Evolutionary conservation across 148 eudicot genomes (phyloP), one percentile per base, ranked within the genome.

Genomic region (Rhododendron molle): DNA sequence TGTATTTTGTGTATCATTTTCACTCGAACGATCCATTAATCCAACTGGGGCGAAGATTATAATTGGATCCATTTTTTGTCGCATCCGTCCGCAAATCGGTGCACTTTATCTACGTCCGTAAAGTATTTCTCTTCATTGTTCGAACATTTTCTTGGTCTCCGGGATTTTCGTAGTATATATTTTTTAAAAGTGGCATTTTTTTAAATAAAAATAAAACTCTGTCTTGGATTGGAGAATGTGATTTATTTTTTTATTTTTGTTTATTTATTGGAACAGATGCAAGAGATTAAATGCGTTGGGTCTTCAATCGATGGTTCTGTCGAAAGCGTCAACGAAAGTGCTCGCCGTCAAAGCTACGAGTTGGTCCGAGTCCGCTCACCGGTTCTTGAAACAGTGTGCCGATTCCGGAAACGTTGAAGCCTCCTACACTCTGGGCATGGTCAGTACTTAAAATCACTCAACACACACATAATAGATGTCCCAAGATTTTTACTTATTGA

Each of bases 361-460:
- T 43, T 92, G 94, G 92, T 89, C 90, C 46, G 92, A 90, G 3
- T 85, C 90, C 1, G 83, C 90, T 81, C 91, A 90, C 85, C 89
- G 90, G 32, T 92, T 92, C 82, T 77, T 90, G 79, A 92, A 92
- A 71, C 88, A 54, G 72, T 90, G 92, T 84, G 89, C 88, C 44
- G 89, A 89, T 46, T 81, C 89, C 54, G 92, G 92, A 67, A 92
- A 85, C 85, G 86, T 83, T 65, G 94, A 92, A n/a, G 93, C 92
- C 74, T 89, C 88, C 83, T 90, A 90, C 79, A 85, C 83, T 74
- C 92, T 92, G 7, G 92, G 94, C 83, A 92, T 90, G 94, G 94
- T 92, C 15, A 89, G 87, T 87, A 14, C 77, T 46, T 6, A 11
- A 80, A 2, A 52, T 54, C 60, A 16, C 21, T 56, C 6, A 56